A percentile compares a stretch with the other conserved stretches of the same genome.
Evolutionary conservation across 495 filamentous ascomycete species (phyloP).

Genomic region (Xylaria cubensis): DNA sequence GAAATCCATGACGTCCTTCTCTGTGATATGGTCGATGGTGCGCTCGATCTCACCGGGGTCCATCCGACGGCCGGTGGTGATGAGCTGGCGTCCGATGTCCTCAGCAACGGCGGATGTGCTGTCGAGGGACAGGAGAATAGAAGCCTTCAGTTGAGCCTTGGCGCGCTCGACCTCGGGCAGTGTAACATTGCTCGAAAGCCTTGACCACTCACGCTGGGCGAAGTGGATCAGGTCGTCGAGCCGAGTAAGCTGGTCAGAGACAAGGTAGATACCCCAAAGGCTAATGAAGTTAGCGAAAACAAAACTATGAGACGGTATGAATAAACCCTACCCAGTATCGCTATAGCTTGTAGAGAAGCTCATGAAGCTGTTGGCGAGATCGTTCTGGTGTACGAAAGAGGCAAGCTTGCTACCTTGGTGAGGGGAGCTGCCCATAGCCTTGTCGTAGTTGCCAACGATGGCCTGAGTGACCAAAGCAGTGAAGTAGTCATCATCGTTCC

Average conservation of each 20-base stretch:
- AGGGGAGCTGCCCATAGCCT: constrained; percentile 94
- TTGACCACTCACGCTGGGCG: constrained; percentile 96
- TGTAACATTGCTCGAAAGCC: constrained; percentile 83
- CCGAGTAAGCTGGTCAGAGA: constrained; percentile 83
- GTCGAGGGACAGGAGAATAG: constrained; percentile 94
- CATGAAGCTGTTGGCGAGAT: constrained; percentile 99
- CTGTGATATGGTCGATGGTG: constrained; percentile 83
- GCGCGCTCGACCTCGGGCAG: constrained; percentile 95
- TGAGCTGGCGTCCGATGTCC: constrained; percentile 97
- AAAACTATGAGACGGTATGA: not conserved
- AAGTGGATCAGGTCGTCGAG: constrained; percentile 98
- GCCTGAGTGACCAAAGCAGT: constrained; percentile 96
- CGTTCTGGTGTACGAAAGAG: constrained; percentile 87
- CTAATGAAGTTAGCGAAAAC: constrained; percentile 50
- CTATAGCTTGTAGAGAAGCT: constrained; percentile 99
- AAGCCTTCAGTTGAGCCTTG: constrained; percentile 99
- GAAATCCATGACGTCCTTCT: constrained; percentile 97
- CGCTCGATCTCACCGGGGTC: constrained; percentile 92
- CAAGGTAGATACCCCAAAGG: constrained; percentile 99
- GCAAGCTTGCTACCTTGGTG: constrained; percentile 98
- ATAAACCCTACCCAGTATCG: constrained; percentile 85
- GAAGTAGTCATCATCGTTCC: constrained; percentile 99
- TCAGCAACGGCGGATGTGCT: constrained; percentile 96
- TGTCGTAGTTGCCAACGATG: constrained; percentile 99
- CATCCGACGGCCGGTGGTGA: constrained; percentile 93